phyloP scores from a whole-genome alignment of 2,329 filamentous ascomycete species.

The Venturia effusa region DNA sequence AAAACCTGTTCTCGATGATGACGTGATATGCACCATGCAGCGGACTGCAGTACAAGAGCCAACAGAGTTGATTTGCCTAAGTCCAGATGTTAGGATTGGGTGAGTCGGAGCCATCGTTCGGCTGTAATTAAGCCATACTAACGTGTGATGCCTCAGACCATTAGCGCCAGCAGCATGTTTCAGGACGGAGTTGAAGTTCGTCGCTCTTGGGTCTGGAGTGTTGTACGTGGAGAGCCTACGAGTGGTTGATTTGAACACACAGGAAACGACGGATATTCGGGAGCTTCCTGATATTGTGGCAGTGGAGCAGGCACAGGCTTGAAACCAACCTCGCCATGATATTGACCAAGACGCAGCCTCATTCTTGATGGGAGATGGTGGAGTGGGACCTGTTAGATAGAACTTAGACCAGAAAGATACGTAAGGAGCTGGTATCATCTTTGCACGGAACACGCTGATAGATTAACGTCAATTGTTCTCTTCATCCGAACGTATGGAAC shows the following conservation, averaged over 20 bases:
- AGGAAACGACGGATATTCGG: slow-evolving; percentile 67
- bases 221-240: slow-evolving; percentile 61
- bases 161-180: slow-evolving; percentile 63
- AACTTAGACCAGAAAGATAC: background rate
- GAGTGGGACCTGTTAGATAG: too few relatives aligned
- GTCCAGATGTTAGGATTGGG: slow-evolving; percentile 63
- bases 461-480: background rate
- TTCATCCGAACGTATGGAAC: background rate
- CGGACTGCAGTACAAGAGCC: slow-evolving; percentile 52
- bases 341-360: background rate
- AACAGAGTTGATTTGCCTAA: slow-evolving; percentile 62
- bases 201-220: slow-evolving; percentile 55
- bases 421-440: background rate
- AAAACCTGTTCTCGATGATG: slow-evolving; percentile 61
- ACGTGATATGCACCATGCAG: slow-evolving; percentile 60
- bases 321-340: background rate
- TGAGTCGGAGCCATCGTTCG: slow-evolving; percentile 23
- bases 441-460: background rate
- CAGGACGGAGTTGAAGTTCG: slow-evolving; percentile 60
- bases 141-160: slow-evolving; percentile 34
- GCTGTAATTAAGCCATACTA: slow-evolving; percentile 4
- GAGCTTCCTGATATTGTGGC: slow-evolving; percentile 59
- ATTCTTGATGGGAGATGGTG: too few relatives aligned
- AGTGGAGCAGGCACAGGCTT: background rate
- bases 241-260: slow-evolving; percentile 60